These are phyloP conservation scores for Quercus berberidifolia DNA, from an alignment of 306 rosid species.

Conservation along the genomic window DNA sequence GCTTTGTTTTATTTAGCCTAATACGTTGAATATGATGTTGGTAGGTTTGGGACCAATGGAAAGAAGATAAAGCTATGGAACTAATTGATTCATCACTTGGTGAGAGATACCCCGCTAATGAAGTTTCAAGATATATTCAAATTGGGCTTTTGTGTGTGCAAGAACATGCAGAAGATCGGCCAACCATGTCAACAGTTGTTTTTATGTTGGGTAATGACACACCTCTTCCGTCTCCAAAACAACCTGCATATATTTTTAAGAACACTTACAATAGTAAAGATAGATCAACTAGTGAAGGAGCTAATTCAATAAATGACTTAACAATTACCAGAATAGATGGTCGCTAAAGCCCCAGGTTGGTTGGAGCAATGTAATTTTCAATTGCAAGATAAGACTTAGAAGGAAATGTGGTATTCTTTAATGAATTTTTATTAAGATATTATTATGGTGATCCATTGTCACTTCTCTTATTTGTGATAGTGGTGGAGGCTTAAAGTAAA, in stretches of 20 bases:
- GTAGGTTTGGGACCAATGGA: conserved; percentile 69
- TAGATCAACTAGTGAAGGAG: conserved; percentile 15
- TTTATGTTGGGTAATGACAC: conserved; percentile 52
- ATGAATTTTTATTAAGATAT: too few species aligned
- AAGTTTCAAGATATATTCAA: conserved; percentile 53
- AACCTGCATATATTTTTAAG: conserved; percentile 61
- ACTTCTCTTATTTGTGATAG: too few species aligned
- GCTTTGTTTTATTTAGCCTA: not conserved
- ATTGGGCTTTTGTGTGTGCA: conserved; percentile 68
- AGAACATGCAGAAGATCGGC: conserved; percentile 55
- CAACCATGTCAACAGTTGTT: conserved; percentile 57
- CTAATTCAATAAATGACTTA: conserved; percentile 37
- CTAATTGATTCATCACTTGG: conserved; percentile 36
- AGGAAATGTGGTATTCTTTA: too few species aligned
- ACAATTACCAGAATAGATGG: conserved; percentile 21
- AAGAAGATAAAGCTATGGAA: conserved; percentile 34
- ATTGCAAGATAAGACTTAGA: too few species aligned
- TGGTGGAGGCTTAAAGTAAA: too few species aligned
- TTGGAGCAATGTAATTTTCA: too few species aligned
- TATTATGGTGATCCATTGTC: too few species aligned
- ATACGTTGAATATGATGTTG: too few species aligned
- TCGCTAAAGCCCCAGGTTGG: conserved; percentile 3
- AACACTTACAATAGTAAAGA: conserved; percentile 5
- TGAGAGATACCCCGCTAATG: conserved; percentile 20
- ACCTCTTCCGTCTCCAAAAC: conserved; percentile 54